These are phyloP conservation scores for Venturia carpophila DNA, from an alignment of 2,329 filamentous ascomycete genomes.

Conservation along the genomic window DNA sequence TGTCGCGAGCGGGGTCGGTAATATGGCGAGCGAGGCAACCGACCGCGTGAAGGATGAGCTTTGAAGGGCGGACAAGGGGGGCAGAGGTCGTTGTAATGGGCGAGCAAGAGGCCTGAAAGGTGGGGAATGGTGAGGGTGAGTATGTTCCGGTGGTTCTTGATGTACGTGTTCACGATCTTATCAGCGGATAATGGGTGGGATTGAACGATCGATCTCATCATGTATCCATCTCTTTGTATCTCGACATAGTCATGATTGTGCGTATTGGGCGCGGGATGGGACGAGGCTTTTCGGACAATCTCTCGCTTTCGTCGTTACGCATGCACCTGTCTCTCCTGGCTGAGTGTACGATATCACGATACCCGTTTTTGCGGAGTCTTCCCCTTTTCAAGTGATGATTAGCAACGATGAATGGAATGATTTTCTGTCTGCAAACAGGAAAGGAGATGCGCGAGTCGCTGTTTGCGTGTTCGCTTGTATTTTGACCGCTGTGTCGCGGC, in stretches of 20 bases:
- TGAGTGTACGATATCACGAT: constrained; percentile 4
- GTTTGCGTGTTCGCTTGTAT: no score
- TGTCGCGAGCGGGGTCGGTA: constrained; percentile 42
- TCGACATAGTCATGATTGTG: background rate
- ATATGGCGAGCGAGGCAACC: constrained; percentile 38
- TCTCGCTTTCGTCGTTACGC: background rate
- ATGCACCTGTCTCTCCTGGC: background rate
- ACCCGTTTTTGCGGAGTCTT: background rate
- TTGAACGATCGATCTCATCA: background rate
- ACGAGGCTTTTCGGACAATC: background rate
- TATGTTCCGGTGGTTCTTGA: background rate
- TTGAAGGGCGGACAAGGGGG: constrained; percentile 26
- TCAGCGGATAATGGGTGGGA: background rate
- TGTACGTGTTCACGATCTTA: background rate
- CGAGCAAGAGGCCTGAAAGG: background rate
- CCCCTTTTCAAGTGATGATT: background rate
- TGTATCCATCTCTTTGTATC: background rate
- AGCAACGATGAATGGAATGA: background rate
- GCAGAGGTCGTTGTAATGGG: background rate
- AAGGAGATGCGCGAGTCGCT: no score
- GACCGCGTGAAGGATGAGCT: constrained; percentile 46
- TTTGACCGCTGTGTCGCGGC: no score
- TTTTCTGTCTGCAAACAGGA: background rate
- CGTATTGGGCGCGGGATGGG: background rate
- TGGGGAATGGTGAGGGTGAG: background rate